These are phyloP conservation scores for Bjerkandera adusta DNA, from an alignment of 1,284 basidiomycete genomes.

Conservation along the genomic window DNA sequence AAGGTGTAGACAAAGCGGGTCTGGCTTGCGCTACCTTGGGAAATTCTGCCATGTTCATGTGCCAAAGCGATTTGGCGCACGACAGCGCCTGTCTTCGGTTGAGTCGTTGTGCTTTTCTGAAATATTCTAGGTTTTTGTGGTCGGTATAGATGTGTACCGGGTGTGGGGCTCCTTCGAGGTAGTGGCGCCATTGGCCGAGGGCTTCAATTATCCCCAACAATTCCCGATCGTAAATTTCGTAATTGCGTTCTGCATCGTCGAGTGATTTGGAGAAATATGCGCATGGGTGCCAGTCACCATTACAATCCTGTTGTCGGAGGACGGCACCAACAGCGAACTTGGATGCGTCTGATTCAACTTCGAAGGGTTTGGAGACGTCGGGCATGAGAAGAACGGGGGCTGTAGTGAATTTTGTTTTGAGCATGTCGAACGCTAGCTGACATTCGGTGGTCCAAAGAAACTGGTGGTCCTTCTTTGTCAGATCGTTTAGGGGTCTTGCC, in stretches of 20 bases:
- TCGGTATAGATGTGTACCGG: slow-evolving; percentile 27
- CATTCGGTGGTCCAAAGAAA: slow-evolving; percentile 26
- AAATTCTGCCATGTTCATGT: slow-evolving; percentile 18
- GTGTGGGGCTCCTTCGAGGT: slow-evolving; percentile 23
- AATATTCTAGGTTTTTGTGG: slow-evolving; percentile 33
- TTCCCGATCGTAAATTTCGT: slow-evolving; percentile 47
- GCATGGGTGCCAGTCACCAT: slow-evolving; percentile 26
- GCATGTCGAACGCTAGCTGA: slow-evolving; percentile 26
- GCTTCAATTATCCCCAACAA: slow-evolving; percentile 37
- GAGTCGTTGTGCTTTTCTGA: slow-evolving; percentile 26
- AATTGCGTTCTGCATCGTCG: slow-evolving; percentile 35
- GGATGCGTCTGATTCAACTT: slow-evolving; percentile 23
- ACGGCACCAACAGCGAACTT: slow-evolving; percentile 15
- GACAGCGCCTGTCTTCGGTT: slow-evolving; percentile 35
- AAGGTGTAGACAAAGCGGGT: slow-evolving; percentile 13
- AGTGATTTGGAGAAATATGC: slow-evolving; percentile 31
- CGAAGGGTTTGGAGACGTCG: slow-evolving; percentile 16
- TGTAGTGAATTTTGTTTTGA: slow-evolving; percentile 27
- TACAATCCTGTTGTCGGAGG: slow-evolving; percentile 8
- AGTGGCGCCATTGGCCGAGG: slow-evolving; percentile 32
- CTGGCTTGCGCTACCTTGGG: slow-evolving; percentile 5
- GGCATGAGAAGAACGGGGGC: slow-evolving; percentile 21
- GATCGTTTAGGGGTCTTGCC: slow-evolving; percentile 23
- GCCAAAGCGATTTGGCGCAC: slow-evolving; percentile 29
- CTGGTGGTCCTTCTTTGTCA: slow-evolving; percentile 24